Percentiles rank a stretch among this genome's conserved stretches.
Evolutionary conservation across 257 asterid genomes (phyloP).

Genomic region (Solanum dulcamara): DNA sequence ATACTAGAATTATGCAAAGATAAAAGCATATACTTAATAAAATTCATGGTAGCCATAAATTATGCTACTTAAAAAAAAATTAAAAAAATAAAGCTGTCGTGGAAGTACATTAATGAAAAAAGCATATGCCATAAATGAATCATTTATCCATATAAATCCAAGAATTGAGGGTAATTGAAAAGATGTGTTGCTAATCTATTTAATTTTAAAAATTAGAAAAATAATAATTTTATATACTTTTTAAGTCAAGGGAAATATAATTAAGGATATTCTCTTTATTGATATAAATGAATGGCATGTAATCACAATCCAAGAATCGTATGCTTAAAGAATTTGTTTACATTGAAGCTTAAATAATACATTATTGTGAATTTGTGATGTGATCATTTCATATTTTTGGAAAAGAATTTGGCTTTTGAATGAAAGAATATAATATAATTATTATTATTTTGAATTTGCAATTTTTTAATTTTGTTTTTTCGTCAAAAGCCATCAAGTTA

Average conservation of each 20-base stretch:
- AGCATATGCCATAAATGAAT: background rate
- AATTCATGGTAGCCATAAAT: background rate
- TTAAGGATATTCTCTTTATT: background rate
- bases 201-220: background rate
- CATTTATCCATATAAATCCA: background rate
- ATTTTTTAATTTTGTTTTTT: background rate
- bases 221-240: too few relatives aligned
- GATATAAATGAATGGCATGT: background rate
- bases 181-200: background rate
- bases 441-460: background rate
- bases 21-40: background rate
- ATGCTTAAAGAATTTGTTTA: background rate
- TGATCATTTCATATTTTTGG: background rate
- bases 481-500: background rate
- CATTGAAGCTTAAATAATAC: background rate
- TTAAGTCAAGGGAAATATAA: background rate
- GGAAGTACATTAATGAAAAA: background rate
- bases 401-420: background rate
- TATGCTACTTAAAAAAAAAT: background rate
- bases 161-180: background rate
- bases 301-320: background rate
- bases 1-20: background rate
- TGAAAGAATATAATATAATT: background rate
- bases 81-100: background rate
- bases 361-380: background rate